Conservation (phyloP, 805 yeast genomes). For the Teunomyces tritomae region DNA sequence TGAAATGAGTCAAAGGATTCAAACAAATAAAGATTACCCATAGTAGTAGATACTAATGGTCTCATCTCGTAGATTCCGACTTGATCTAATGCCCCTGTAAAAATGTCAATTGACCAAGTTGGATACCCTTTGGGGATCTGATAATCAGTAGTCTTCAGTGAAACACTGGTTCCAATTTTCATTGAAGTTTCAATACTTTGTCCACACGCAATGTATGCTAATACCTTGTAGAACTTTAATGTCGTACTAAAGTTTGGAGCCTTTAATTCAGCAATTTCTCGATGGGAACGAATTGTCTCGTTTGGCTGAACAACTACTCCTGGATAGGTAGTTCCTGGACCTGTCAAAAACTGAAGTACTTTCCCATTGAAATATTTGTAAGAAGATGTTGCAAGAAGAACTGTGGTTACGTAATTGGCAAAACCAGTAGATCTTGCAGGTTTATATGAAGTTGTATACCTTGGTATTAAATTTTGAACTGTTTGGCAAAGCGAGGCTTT, state of each 20-base stretch:
- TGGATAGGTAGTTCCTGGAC: slow-evolving; percentile 39
- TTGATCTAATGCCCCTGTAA: slow-evolving; percentile 39
- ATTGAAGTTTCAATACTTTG: slow-evolving; percentile 18
- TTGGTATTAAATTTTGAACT: slow-evolving; percentile 20
- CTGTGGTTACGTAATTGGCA: slow-evolving; percentile 26
- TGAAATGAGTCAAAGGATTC: slow-evolving; percentile 28
- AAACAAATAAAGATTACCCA: slow-evolving; percentile 29
- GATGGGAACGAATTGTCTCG: slow-evolving; percentile 32
- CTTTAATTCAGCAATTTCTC: slow-evolving; percentile 28
- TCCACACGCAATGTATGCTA: slow-evolving; percentile 31
- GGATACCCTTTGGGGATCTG: slow-evolving; percentile 15
- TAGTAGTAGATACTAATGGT: slow-evolving; percentile 26
- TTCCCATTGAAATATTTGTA: slow-evolving; percentile 24
- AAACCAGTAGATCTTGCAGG: slow-evolving; percentile 36
- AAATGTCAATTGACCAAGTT: slow-evolving; percentile 30
- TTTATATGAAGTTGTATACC: slow-evolving; percentile 23
- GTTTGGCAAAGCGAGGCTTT: slow-evolving; percentile 8
- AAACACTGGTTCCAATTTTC: slow-evolving; percentile 11
- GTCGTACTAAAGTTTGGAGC: slow-evolving; percentile 25
- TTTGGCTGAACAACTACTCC: slow-evolving; percentile 27
- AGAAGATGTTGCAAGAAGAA: slow-evolving; percentile 18
- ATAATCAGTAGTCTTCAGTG: slow-evolving; percentile 23
- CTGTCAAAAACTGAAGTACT: slow-evolving; percentile 30
- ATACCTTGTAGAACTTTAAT: slow-evolving; percentile 26
- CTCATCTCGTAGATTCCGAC: slow-evolving; percentile 45